Conservation (phyloP, 805 yeast species). For the Teunomyces pallodes region DNA sequence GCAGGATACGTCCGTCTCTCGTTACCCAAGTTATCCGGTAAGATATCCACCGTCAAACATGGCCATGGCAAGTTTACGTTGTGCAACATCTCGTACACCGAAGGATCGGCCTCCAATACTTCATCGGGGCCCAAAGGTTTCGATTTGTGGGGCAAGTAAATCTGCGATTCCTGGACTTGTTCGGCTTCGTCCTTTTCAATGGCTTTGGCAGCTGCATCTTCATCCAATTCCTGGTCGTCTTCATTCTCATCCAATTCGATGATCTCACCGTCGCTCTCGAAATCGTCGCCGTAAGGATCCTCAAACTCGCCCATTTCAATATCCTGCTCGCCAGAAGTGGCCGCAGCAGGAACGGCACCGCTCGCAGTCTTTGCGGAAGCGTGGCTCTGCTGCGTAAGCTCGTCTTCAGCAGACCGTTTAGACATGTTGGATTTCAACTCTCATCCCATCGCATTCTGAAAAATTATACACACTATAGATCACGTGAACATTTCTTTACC, state of each 20-base stretch:
- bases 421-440: slow-evolving; percentile 34
- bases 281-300: slow-evolving; percentile 87
- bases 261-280: slow-evolving; percentile 87
- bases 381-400: slow-evolving; percentile 17
- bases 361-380: slow-evolving; percentile 35
- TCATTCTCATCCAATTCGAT: slow-evolving; percentile 66
- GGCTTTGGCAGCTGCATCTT: slow-evolving; percentile 34
- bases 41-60: slow-evolving; percentile 82
- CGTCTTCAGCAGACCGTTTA: slow-evolving; percentile 48
- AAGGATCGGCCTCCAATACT: slow-evolving; percentile 92
- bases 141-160: slow-evolving; percentile 86
- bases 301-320: slow-evolving; percentile 81
- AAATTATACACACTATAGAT: background rate
- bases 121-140: slow-evolving; percentile 94
- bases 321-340: slow-evolving; percentile 34
- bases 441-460: background rate
- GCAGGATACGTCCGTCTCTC: slow-evolving; percentile 93
- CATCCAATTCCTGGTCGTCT: slow-evolving; percentile 34
- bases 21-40: slow-evolving; percentile 82
- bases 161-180: slow-evolving; percentile 36
- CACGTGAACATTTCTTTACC: background rate
- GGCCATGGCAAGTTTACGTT: slow-evolving; percentile 96
- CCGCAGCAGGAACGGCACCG: slow-evolving; percentile 36
- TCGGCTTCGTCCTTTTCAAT: slow-evolving; percentile 36
- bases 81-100: slow-evolving; percentile 95